These are phyloP conservation scores for Heterobasidion annosum DNA, from an alignment of 1,284 basidiomycete species.

Conservation along the genomic window DNA sequence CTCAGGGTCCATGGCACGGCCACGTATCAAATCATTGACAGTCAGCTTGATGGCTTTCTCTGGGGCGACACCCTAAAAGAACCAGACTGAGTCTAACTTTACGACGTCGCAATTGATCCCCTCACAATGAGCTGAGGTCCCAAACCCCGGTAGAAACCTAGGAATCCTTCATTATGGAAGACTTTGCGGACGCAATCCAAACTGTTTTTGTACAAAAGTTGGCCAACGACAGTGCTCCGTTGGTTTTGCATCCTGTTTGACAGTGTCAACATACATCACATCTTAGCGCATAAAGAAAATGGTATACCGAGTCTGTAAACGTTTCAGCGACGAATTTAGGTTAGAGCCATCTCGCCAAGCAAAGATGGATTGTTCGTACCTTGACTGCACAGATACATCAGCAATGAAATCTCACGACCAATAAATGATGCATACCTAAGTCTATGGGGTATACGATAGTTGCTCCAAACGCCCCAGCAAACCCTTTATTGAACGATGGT, in stretches of 20 bases:
- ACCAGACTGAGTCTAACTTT: slow-evolving; percentile 1
- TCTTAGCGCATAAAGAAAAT: no score
- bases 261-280: slow-evolving; percentile 1
- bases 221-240: slow-evolving; percentile 88
- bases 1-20: slow-evolving; percentile 83
- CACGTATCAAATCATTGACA: slow-evolving; percentile 89
- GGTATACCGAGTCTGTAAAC: slow-evolving; percentile 53
- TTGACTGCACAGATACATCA: slow-evolving; percentile 37
- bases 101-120: slow-evolving; percentile 6
- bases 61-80: slow-evolving; percentile 83
- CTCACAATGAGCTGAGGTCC: slow-evolving; percentile 89
- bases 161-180: slow-evolving; percentile 87
- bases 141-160: slow-evolving; percentile 95
- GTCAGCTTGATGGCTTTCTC: slow-evolving; percentile 98
- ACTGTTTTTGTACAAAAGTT: slow-evolving; percentile 91
- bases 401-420: background rate
- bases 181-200: slow-evolving; percentile 93
- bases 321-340: background rate
- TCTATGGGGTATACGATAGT: slow-evolving; percentile 94
- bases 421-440: slow-evolving; percentile 52
- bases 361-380: slow-evolving; percentile 32
- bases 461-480: slow-evolving; percentile 89
- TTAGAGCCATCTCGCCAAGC: background rate
- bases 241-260: slow-evolving; percentile 89
- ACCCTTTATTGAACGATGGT: slow-evolving; percentile 29